Conservation (phyloP, 2,329 filamentous ascomycete genomes). For the Sclerotinia minor region DNA sequence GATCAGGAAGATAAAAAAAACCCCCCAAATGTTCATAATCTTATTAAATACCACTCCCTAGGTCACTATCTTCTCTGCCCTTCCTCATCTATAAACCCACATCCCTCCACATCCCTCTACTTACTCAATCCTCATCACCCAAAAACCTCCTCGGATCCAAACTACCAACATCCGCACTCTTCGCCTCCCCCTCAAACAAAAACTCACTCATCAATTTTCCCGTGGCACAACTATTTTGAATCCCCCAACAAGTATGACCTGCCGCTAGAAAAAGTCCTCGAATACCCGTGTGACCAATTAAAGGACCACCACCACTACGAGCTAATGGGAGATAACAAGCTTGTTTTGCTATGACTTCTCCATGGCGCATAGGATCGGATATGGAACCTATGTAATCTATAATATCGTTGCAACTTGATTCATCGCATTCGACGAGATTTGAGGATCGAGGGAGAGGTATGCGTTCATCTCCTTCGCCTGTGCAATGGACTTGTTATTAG, state of each 20-base stretch:
- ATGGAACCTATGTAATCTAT: conserved; percentile 72
- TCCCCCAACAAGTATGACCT: conserved; percentile 97
- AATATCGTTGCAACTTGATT: conserved; percentile 78
- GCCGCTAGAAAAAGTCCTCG: conserved; percentile 78
- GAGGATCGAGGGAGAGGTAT: conserved; percentile 75
- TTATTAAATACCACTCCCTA: too few relatives aligned
- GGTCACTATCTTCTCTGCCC: too few relatives aligned
- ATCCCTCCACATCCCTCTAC: too few relatives aligned
- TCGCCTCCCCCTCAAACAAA: conserved; percentile 70
- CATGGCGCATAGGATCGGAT: conserved; percentile 63
- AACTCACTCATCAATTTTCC: conserved; percentile 79
- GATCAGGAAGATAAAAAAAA: too few relatives aligned
- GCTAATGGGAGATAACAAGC: conserved; percentile 83
- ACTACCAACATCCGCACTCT: conserved; percentile 64
- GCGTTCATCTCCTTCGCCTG: conserved; percentile 72
- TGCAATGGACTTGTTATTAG: conserved; percentile 12
- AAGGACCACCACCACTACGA: conserved; percentile 58
- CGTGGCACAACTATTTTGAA: conserved; percentile 91
- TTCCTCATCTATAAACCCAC: too few relatives aligned
- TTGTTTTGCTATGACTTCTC: conserved; percentile 73
- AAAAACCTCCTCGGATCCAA: conserved; percentile 66
- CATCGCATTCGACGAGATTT: conserved; percentile 74
- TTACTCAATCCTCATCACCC: conserved; percentile 10
- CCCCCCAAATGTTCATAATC: too few relatives aligned
- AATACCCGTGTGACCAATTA: conserved; percentile 74